These are phyloP conservation scores for Arachnopeziza araneosa DNA, from an alignment of 2,329 filamentous ascomycete species.

Conservation along the genomic window DNA sequence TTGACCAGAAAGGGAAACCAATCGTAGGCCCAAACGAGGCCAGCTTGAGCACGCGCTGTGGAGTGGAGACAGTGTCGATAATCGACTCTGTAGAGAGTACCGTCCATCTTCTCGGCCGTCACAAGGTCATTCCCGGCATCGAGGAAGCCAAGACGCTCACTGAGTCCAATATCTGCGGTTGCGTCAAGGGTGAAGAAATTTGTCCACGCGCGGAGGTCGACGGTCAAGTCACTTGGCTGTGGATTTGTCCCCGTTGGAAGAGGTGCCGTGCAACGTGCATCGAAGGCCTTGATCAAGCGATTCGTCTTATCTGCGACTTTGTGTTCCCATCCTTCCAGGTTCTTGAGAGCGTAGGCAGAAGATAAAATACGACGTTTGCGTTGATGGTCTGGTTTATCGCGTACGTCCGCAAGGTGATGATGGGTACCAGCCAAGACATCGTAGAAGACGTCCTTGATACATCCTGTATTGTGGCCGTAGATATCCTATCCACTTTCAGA, in stretches of 20 bases:
- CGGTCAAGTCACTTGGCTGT: slow-evolving; percentile 34
- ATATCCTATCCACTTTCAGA: slow-evolving; percentile 31
- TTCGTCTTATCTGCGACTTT: slow-evolving; percentile 48
- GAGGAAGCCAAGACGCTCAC: slow-evolving; percentile 45
- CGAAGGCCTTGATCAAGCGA: slow-evolving; percentile 39
- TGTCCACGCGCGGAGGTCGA: slow-evolving; percentile 46
- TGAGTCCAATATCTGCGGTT: slow-evolving; percentile 50
- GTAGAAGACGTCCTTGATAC: slow-evolving; percentile 46
- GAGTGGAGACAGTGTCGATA: slow-evolving; percentile 47
- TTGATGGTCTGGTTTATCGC: slow-evolving; percentile 46
- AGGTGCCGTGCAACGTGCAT: slow-evolving; percentile 33
- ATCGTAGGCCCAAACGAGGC: slow-evolving; percentile 44
- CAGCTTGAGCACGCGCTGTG: slow-evolving; percentile 45
- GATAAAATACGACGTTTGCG: slow-evolving; percentile 46
- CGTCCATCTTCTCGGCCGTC: slow-evolving; percentile 40
- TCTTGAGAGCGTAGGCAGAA: slow-evolving; percentile 46
- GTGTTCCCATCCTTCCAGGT: slow-evolving; percentile 48
- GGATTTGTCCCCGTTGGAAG: slow-evolving; percentile 1
- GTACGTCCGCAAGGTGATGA: slow-evolving; percentile 46
- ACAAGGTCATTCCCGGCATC: slow-evolving; percentile 43
- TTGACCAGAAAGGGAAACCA: slow-evolving; percentile 45
- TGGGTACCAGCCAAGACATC: slow-evolving; percentile 41
- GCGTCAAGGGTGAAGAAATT: slow-evolving; percentile 54
- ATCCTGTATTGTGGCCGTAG: slow-evolving; percentile 45
- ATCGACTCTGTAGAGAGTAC: slow-evolving; percentile 39